Evolutionary conservation across 148 eudicot species (phyloP).

Genomic region (Heliamphora exappendiculata): DNA sequence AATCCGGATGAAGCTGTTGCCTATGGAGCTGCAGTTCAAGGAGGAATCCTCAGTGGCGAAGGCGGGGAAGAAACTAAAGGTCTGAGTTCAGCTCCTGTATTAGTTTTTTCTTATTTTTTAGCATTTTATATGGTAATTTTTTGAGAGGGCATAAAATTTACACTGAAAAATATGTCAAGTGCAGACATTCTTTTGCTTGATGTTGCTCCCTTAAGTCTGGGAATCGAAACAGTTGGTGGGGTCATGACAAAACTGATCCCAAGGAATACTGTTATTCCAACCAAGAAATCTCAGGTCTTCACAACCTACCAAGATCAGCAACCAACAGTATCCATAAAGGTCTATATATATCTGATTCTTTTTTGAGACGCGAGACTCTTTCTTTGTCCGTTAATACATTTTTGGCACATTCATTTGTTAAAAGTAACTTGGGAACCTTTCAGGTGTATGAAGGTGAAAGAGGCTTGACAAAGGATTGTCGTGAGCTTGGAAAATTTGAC

Average conservation of each 20-base stretch:
- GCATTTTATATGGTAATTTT: not conserved
- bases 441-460: constrained; percentile 54
- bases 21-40: constrained; percentile 51
- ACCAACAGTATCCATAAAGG: constrained; percentile 38
- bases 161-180: not conserved
- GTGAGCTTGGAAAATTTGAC: constrained; percentile 43
- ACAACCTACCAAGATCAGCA: constrained; percentile 56
- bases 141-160: not conserved
- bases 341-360: not conserved
- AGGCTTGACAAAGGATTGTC: constrained; percentile 53
- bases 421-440: not conserved
- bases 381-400: not conserved
- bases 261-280: constrained; percentile 47
- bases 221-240: constrained; percentile 59
- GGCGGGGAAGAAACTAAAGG: constrained; percentile 43
- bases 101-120: not conserved
- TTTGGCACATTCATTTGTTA: not conserved
- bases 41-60: constrained; percentile 45
- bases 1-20: constrained; percentile 56
- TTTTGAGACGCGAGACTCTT: not conserved
- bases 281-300: constrained; percentile 53
- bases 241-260: constrained; percentile 68
- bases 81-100: not conserved
- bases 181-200: constrained; percentile 45
- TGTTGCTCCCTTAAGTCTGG: constrained; percentile 56